These are phyloP conservation scores for Acanthamoeba sp. DNA, from an alignment of 208 protist genomes.

Conservation along the genomic window DNA sequence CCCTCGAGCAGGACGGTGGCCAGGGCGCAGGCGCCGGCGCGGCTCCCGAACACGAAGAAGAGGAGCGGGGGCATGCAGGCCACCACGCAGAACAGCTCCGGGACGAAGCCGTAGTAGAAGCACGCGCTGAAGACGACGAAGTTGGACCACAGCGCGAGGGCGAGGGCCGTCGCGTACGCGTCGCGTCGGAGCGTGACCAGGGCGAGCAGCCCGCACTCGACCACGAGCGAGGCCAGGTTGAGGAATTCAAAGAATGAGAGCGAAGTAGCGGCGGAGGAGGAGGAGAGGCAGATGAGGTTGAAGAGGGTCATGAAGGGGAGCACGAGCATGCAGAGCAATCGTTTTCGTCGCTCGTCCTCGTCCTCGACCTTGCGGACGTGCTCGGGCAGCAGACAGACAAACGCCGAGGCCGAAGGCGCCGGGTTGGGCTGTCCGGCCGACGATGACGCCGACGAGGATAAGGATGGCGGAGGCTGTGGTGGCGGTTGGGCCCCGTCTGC, in stretches of 20 bases:
- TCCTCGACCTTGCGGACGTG: slow-evolving; percentile 37
- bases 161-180: background rate
- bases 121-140: slow-evolving; percentile 16
- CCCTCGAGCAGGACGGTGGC: background rate
- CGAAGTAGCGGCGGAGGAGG: background rate
- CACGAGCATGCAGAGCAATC: background rate
- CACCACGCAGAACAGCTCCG: background rate
- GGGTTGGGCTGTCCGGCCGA: background rate
- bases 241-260: background rate
- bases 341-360: slow-evolving; percentile 27
- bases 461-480: background rate
- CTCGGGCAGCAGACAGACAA: background rate
- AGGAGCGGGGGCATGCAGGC: slow-evolving; percentile 7
- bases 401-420: background rate
- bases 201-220: background rate
- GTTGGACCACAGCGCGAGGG: slow-evolving; percentile 14
- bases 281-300: slow-evolving; percentile 24
- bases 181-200: background rate
- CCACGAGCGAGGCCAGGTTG: background rate
- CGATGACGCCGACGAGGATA: background rate
- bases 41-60: slow-evolving; percentile 50
- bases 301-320: background rate
- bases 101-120: slow-evolving; percentile 21
- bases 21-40: background rate
- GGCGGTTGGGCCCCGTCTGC: background rate